Conservation (phyloP, 768 basidiomycete species). For the Cubamyces sp. region DNA sequence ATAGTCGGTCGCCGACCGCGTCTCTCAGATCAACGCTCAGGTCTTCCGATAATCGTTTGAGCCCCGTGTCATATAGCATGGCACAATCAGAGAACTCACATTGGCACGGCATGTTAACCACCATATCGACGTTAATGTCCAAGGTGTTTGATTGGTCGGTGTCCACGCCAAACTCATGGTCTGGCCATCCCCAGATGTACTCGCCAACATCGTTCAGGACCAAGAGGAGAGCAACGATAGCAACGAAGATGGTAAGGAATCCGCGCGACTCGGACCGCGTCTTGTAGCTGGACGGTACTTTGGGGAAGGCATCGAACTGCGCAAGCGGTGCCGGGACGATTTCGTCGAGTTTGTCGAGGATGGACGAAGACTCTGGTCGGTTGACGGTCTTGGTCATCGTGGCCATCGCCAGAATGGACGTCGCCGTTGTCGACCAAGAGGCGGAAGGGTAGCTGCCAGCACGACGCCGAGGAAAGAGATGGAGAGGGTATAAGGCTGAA, state of each 20-base stretch:
- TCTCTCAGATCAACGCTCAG: slow-evolving; percentile 90
- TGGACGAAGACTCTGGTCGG: slow-evolving; percentile 28
- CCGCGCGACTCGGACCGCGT: slow-evolving; percentile 79
- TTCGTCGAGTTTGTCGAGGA: slow-evolving; percentile 68
- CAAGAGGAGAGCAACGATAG: slow-evolving; percentile 67
- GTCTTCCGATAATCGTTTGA: slow-evolving; percentile 46
- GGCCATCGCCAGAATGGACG: slow-evolving; percentile 13
- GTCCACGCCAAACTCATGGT: slow-evolving; percentile 89
- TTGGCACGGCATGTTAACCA: slow-evolving; percentile 90
- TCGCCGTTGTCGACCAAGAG: slow-evolving; percentile 14
- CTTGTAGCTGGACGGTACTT: slow-evolving; percentile 82
- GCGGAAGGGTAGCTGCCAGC: slow-evolving; percentile 16
- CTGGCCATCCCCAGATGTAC: slow-evolving; percentile 93
- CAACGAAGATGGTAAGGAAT: slow-evolving; percentile 76
- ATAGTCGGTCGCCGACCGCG: slow-evolving; percentile 90
- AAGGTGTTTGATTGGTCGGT: slow-evolving; percentile 59
- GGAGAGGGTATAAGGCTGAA: slow-evolving; percentile 20
- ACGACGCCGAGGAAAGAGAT: slow-evolving; percentile 6
- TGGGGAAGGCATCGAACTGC: slow-evolving; percentile 86
- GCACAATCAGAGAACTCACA: slow-evolving; percentile 56
- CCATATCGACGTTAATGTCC: slow-evolving; percentile 89
- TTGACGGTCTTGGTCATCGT: slow-evolving; percentile 21
- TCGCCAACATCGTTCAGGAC: slow-evolving; percentile 90
- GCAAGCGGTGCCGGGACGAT: slow-evolving; percentile 67
- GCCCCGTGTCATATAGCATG: neutral